These are phyloP conservation scores for Linum tenue DNA, from an alignment of 345 rosid species.

Conservation along the genomic window DNA sequence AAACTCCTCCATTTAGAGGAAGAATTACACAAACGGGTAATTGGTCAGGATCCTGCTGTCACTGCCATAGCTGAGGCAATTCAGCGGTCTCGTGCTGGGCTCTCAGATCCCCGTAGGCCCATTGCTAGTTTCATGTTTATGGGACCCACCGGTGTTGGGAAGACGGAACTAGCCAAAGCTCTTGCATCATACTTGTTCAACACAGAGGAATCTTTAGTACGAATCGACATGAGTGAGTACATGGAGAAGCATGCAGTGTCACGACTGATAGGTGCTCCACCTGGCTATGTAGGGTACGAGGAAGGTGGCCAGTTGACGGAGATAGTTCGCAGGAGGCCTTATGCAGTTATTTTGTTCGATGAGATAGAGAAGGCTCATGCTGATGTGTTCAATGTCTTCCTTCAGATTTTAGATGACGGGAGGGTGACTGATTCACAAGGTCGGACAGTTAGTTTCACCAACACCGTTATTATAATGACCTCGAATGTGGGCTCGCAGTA, in stretches of 20 bases:
- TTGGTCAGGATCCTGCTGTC: constrained; percentile 96
- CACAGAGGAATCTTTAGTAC: constrained; percentile 89
- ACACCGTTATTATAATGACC: constrained; percentile 87
- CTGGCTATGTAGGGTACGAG: constrained; percentile 95
- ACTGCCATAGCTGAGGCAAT: constrained; percentile 91
- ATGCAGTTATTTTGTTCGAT: constrained; percentile 89
- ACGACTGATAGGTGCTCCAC: constrained; percentile 96
- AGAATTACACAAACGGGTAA: constrained; percentile 80
- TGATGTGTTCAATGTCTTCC: constrained; percentile 93
- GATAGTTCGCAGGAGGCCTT: constrained; percentile 85
- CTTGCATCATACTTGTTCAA: constrained; percentile 89
- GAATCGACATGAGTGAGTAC: constrained; percentile 98
- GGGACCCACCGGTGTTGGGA: constrained; percentile 99
- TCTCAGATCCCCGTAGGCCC: constrained; percentile 94
- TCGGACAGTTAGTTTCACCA: constrained; percentile 87
- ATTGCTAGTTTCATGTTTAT: constrained; percentile 99
- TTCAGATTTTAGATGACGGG: constrained; percentile 93
- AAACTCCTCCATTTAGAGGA: constrained; percentile 82
- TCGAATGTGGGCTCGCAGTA: constrained; percentile 91
- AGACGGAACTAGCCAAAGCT: constrained; percentile 92
- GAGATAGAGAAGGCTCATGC: constrained; percentile 97
- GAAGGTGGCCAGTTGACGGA: constrained; percentile 98
- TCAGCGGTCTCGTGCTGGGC: constrained; percentile 95
- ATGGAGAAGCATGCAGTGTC: constrained; percentile 99
- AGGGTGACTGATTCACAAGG: constrained; percentile 98